phyloP scores from a whole-genome alignment of 1,284 basidiomycete genomes.

The Ganoderma sp. region DNA sequence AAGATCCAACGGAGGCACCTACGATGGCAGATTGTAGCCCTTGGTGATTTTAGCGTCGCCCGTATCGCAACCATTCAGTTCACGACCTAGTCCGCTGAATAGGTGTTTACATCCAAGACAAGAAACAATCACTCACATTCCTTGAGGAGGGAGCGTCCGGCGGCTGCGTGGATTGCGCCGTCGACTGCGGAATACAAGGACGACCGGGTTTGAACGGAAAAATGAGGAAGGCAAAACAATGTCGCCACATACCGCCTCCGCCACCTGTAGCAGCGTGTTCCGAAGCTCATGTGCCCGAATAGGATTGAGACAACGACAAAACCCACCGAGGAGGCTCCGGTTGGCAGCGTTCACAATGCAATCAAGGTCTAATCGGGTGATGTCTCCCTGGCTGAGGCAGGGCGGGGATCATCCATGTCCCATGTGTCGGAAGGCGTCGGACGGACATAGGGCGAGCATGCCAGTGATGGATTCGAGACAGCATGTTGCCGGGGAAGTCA shows the following conservation, averaged over 20 bases:
- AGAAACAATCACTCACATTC: conserved; percentile 62
- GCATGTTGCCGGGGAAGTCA: conserved; percentile 10
- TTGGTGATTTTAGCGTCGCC: conserved; percentile 86
- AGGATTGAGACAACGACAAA: conserved; percentile 11
- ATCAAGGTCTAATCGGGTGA: conserved; percentile 75
- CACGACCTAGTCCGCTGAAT: conserved; percentile 52
- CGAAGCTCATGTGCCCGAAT: conserved; percentile 15
- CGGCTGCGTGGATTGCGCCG: conserved; percentile 87
- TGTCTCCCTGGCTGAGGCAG: conserved; percentile 70
- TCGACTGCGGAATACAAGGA: conserved; percentile 59
- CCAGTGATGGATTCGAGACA: conserved; percentile 16
- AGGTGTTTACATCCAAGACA: conserved; percentile 6
- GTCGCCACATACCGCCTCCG: conserved; percentile 61
- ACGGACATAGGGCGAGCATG: background rate
- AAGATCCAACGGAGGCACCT: conserved; percentile 31
- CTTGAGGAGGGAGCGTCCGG: conserved; percentile 72
- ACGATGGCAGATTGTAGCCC: conserved; percentile 77
- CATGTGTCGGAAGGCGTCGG: conserved; percentile 1
- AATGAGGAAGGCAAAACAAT: background rate
- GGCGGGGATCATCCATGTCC: background rate
- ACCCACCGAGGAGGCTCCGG: conserved; percentile 70
- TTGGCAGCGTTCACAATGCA: conserved; percentile 92
- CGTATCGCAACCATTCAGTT: conserved; percentile 77
- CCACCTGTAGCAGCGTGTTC: conserved; percentile 52
- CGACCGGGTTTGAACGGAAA: background rate